Conservation (phyloP, 2,329 filamentous ascomycete genomes). For the Aspergillus sp. region DNA sequence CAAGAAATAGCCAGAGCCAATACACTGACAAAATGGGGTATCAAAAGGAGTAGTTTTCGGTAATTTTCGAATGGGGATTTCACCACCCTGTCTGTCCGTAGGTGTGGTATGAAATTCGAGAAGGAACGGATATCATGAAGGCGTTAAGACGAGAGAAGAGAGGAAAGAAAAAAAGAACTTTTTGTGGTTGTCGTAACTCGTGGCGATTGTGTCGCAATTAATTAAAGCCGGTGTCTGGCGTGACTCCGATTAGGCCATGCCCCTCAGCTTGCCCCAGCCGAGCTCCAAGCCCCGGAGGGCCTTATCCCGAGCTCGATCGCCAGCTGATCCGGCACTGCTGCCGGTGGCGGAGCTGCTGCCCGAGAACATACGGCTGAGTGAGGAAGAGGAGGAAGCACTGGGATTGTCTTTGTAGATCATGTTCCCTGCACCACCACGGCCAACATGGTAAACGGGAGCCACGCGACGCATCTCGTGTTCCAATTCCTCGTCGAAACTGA, state of each 20-base stretch:
- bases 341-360: constrained; percentile 27
- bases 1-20: no score
- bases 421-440: constrained; percentile 55
- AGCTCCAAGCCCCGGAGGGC: constrained; percentile 30
- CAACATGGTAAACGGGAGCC: constrained; percentile 57
- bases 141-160: no score
- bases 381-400: constrained; percentile 12
- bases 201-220: no score
- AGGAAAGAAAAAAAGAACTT: no score
- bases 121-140: no score
- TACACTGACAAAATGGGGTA: no score
- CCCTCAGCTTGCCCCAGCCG: constrained; percentile 34
- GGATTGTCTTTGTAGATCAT: constrained; percentile 24
- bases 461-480: constrained; percentile 48
- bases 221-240: no score
- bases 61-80: no score
- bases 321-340: constrained; percentile 28
- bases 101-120: no score
- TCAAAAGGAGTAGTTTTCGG: no score
- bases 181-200: no score
- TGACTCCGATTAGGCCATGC: constrained; percentile 19
- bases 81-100: no score
- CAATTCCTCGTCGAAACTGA: constrained; percentile 60
- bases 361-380: constrained; percentile 30
- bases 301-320: constrained; percentile 27